Evolutionary conservation across 2,329 filamentous ascomycete genomes (phyloP), one percentile per base, ranked within the genome.

Genomic region (Trichoderma asperellum): DNA sequence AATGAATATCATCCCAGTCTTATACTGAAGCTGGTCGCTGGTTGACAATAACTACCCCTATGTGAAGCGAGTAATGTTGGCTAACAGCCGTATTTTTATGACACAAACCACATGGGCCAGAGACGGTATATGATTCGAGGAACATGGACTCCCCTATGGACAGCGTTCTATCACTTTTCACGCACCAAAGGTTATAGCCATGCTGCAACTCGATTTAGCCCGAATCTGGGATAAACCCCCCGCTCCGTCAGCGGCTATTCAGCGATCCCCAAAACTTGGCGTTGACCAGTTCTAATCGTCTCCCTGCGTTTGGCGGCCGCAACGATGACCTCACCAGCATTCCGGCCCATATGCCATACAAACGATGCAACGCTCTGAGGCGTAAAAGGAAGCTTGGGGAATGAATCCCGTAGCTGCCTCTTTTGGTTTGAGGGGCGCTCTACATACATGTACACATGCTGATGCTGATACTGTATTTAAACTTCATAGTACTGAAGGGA

Each of bases 171-270:
- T 18, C 43, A 11, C 43, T n/a, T 10, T 21, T 21, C 43, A 47
- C 43, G 8, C 10, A n/a, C n/a, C 16, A 49, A 49, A 49, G 5
- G 47, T 12, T 12, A 49, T 49, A 49, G 47, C 29, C 29, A 57
- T 57, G n/a, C 18, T 57, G 18, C 58, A 47, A 60, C 58, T 60
- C 58, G 47, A 60, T 60, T 47, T 56, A 56, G 40, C 47, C 62
- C 62, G 40, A 43, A 29, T 65, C 49, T 34, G 62, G 53, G 62
- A 37, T 55, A 64, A 43, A 24, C 2, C 37, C 16, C 52, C 32
- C 49, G 43, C 49, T 53, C 21, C 4, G 5, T 52, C 47, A 16
- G 21, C 34, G 62, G 21, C 62, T 65, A 43, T 35, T 40, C 58
- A 24, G 27, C 35, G 18, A 49, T 52, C 43, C 10, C 29, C 40